Base-by-base conservation (phyloP, 2,329 filamentous ascomycete species). In the Thielaviopsis populi region DNA sequence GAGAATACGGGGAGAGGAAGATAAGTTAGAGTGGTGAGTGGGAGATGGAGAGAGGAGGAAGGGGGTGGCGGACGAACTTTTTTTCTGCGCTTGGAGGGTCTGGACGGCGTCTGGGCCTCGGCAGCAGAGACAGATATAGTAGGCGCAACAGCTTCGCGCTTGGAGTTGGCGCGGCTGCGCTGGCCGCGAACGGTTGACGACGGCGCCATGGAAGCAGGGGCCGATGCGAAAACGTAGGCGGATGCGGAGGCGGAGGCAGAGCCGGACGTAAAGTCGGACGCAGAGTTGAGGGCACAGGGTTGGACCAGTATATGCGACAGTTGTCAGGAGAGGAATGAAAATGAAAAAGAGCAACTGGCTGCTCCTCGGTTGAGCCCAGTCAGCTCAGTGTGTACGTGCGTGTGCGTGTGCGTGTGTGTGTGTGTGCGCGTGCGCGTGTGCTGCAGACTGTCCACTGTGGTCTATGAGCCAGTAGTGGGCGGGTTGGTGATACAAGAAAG, bases 1-100 rank as follows among this genome's bases (percentile, higher is more conserved):
- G 61, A 60, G 40, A 62, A 41, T 50, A 66, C 54, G 61, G 63
- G 59, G 48, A 41, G 63, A 37, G 22, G 53, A 11, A 8, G 42
- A 46, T 2, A 19, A 65, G 50, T 65, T 65, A 40, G 59, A 59
- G 61, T 42, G 37, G 58, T 24, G 24, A 27, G n/a, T 4, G 37
- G 6, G 24, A 27, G 43, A 6, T 67, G 61, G 66, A 50, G 33
- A 65, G 27, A 48, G 64, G 54, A 43, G 68, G 63, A 43, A 68
- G 69, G 6, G 24, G 17, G 10, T 27, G 41, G n/a, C n/a, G 33
- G 11, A 27, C 72, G 59, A 72, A 82, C 81, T 78, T 81, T 83
- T 75, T 79, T 85, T 74, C 83, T 80, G 70, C 83, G 82, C 75
- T 86, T 86, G 11, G 78, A 75, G n/a, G 83, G 83, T 63, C 82